Base-by-base conservation (phyloP, 129 eudicot genomes). In the Saposhnikovia divaricata region DNA sequence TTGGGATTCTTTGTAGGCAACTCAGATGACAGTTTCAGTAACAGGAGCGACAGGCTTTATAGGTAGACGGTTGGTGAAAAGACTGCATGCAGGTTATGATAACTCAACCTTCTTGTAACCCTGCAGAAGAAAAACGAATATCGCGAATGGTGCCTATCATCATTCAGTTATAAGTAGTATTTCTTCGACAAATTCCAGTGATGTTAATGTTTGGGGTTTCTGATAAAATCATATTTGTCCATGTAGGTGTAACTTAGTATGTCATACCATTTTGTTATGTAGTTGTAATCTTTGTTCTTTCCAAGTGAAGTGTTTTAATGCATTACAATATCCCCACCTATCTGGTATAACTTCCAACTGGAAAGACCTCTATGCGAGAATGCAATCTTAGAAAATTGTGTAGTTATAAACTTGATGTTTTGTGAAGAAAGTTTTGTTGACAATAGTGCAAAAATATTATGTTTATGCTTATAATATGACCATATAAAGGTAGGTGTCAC, bases 1-100 rank as follows among this genome's bases (percentile, higher is more conserved):
- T 85, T 19, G 69, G 34, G 34, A 37, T 38, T 40, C 28, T 31
- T 81, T 72, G 85, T 89, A 85, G 95, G 98, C 34, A 38, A 84
- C 77, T 79, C 92, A 86, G 89, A 92, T 95, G 96, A 89, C 87
- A 25, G 94, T 95, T 61, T 92, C 98, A 40, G 84, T 95, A 72
- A 95, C 98, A 10, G 98, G 98, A 79, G 98, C 98, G 45, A 95
- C 98, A 8, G 98, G 98, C 78, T 95, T 95, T 76, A 80, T 95
- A 44, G 98, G 98, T 77, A 87, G 82, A 82, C 84, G 89, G 81
- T 84, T 95, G 94, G 98, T 95, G 76, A 93, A 90, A 82, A 92
- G 88, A 86, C 87, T 95, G 81, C 88, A 85, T 81, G 86, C 89
- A 90, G 98, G 98, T 94, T 40, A 89, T 80, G 19, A 4, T 48